phyloP scores from a whole-genome alignment of 2,329 filamentous ascomycete genomes.

The Cyphellophora europaea region DNA sequence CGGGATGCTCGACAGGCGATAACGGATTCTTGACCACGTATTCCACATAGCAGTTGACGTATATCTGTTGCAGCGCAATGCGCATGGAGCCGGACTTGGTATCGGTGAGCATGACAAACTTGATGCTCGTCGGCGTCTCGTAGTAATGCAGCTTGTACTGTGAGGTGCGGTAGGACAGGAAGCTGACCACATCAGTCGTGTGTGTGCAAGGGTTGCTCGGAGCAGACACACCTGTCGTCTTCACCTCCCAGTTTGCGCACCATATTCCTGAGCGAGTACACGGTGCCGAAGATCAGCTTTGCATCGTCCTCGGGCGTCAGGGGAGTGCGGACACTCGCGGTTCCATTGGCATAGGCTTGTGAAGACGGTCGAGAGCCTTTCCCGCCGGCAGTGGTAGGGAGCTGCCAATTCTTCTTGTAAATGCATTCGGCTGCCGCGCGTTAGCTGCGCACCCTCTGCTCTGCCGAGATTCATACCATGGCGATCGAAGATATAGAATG shows the following conservation, averaged over 20 bases:
- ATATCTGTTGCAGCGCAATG: slow-evolving; percentile 93
- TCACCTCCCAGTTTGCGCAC: slow-evolving; percentile 87
- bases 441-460: slow-evolving; percentile 1
- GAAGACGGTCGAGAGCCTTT: slow-evolving; percentile 42
- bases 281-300: slow-evolving; percentile 92
- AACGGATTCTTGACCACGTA: slow-evolving; percentile 64
- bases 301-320: slow-evolving; percentile 68
- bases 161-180: slow-evolving; percentile 84
- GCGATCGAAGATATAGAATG: slow-evolving; percentile 97
- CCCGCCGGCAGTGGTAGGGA: slow-evolving; percentile 39
- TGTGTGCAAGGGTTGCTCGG: background rate
- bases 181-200: slow-evolving; percentile 42
- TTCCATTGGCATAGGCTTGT: slow-evolving; percentile 34
- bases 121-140: slow-evolving; percentile 90
- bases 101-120: slow-evolving; percentile 95
- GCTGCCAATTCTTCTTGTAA: slow-evolving; percentile 81
- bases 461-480: slow-evolving; percentile 58
- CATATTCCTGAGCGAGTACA: slow-evolving; percentile 96
- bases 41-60: slow-evolving; percentile 96
- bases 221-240: slow-evolving; percentile 56
- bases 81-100: slow-evolving; percentile 81
- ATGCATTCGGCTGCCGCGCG: slow-evolving; percentile 81
- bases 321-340: slow-evolving; percentile 27
- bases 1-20: slow-evolving; percentile 51
- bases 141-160: slow-evolving; percentile 99